Evolutionary conservation across 169 alveolate species (phyloP).

Genomic region (Plasmodium cynomolgi): DNA sequence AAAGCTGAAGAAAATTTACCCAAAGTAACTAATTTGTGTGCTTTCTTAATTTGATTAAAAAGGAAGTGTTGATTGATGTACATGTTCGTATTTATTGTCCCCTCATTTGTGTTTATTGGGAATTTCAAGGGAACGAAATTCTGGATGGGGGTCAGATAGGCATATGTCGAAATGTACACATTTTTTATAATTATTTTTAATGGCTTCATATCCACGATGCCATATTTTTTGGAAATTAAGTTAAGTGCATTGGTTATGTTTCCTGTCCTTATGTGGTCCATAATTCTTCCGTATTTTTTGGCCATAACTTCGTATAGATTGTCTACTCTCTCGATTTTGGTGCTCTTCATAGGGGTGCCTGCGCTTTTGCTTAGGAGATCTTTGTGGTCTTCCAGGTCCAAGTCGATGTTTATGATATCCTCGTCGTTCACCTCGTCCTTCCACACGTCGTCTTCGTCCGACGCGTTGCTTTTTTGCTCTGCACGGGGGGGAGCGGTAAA

Average conservation of each 20-base stretch:
- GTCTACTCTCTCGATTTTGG: constrained; percentile 37
- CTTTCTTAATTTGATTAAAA: constrained; percentile 75
- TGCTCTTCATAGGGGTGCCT: neutral
- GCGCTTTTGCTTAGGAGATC: neutral
- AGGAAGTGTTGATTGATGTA: constrained; percentile 48
- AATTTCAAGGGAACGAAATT: constrained; percentile 27
- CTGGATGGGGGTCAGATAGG: constrained; percentile 65
- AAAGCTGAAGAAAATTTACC: constrained; percentile 77
- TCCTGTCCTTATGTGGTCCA: constrained; percentile 53
- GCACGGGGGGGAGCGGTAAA: neutral
- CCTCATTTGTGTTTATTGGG: constrained; percentile 35
- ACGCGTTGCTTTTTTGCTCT: constrained; percentile 71
- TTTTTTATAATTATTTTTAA: constrained; percentile 58
- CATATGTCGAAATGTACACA: constrained; percentile 71
- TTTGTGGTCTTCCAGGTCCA: constrained; percentile 2
- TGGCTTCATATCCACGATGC: constrained; percentile 70
- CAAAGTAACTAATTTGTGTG: constrained; percentile 78
- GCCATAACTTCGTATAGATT: neutral
- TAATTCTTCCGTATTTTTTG: constrained; percentile 57
- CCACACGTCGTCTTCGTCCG: constrained; percentile 78
- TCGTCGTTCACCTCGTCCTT: constrained; percentile 72
- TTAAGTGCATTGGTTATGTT: constrained; percentile 37
- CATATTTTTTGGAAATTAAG: constrained; percentile 68
- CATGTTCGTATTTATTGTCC: neutral
- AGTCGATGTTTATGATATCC: constrained; percentile 50